Percentiles rank a stretch among this genome's conserved stretches.
phyloP scores from a whole-genome alignment of 495 filamentous ascomycete species.

The Podospora appendiculata region DNA sequence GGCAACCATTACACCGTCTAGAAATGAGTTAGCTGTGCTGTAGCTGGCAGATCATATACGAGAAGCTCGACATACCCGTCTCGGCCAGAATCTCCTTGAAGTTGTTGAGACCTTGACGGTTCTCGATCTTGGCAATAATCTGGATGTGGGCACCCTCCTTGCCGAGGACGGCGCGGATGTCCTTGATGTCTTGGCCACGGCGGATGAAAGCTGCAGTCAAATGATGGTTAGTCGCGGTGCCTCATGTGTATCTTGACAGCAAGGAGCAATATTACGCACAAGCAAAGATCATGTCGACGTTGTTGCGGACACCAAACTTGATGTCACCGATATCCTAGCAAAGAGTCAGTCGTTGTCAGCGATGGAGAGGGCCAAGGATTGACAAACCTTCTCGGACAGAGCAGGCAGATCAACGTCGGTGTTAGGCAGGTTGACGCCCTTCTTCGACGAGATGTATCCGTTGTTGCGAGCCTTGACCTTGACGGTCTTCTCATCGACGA shows the following conservation, averaged over 20 bases:
- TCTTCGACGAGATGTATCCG: constrained; percentile 94
- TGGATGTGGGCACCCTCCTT: constrained; percentile 93
- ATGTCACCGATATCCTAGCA: constrained; percentile 71
- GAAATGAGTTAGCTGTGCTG: too few relatives aligned
- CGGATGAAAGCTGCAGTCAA: constrained; percentile 68
- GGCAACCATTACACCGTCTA: constrained; percentile 94
- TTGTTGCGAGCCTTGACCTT: constrained; percentile 84
- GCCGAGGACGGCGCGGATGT: constrained; percentile 86
- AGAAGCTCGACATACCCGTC: constrained; percentile 42
- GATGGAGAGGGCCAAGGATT: too few relatives aligned
- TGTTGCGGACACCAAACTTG: constrained; percentile 92
- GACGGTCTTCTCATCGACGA: constrained; percentile 83
- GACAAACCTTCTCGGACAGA: constrained; percentile 74
- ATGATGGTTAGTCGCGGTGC: too few relatives aligned
- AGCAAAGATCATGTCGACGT: constrained; percentile 97
- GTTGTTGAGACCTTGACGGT: constrained; percentile 96
- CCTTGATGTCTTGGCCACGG: constrained; percentile 78
- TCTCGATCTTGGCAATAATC: constrained; percentile 99
- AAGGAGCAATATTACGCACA: constrained; percentile 26
- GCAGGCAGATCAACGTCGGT: constrained; percentile 97
- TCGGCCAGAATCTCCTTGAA: constrained; percentile 93
- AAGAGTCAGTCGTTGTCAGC: too few relatives aligned
- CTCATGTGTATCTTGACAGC: too few relatives aligned
- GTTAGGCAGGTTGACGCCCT: constrained; percentile 97
- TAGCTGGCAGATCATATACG: too few relatives aligned